phyloP scores from a whole-genome alignment of 1,284 basidiomycete genomes.

The Violaceomyces palustris region DNA sequence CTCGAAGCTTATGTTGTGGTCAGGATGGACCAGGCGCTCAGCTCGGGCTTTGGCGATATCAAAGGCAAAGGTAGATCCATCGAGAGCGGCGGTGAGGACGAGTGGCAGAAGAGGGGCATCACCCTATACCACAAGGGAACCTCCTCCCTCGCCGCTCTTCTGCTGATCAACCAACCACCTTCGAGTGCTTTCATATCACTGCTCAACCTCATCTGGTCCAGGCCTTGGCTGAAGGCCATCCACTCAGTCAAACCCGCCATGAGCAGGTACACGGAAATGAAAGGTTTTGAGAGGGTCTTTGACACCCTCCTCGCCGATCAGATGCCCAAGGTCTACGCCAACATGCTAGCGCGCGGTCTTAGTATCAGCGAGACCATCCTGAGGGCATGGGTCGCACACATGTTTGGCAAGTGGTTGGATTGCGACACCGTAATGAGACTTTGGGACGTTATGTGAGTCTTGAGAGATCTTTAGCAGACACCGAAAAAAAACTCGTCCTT shows the following conservation, averaged over 20 bases:
- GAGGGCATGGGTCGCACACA: constrained; percentile 31
- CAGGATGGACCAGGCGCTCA: constrained; percentile 67
- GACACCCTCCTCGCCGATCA: constrained; percentile 84
- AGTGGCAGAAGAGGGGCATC: constrained; percentile 17
- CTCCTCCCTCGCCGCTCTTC: constrained; percentile 70
- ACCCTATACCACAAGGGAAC: constrained; percentile 44
- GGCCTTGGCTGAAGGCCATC: constrained; percentile 42
- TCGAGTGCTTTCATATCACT: constrained; percentile 76
- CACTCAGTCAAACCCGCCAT: constrained; percentile 33
- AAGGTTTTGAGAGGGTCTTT: constrained; percentile 65
- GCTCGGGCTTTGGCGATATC: too few relatives aligned
- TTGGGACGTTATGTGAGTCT: constrained; percentile 39
- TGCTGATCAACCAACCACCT: constrained; percentile 75
- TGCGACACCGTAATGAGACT: constrained; percentile 40
- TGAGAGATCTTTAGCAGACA: too few relatives aligned
- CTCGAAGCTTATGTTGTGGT: constrained; percentile 86
- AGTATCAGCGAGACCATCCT: constrained; percentile 22
- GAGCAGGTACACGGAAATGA: constrained; percentile 13
- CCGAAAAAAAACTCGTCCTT: too few relatives aligned
- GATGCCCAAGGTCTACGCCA: constrained; percentile 76
- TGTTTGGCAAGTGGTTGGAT: constrained; percentile 39
- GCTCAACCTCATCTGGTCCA: constrained; percentile 64
- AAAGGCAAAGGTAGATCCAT: too few relatives aligned
- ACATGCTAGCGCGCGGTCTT: constrained; percentile 35
- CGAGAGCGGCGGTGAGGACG: constrained; percentile 8